Evolutionary conservation across 805 yeast genomes (phyloP), one percentile per base, ranked within the genome.

Genomic region (Pichia exigua): DNA sequence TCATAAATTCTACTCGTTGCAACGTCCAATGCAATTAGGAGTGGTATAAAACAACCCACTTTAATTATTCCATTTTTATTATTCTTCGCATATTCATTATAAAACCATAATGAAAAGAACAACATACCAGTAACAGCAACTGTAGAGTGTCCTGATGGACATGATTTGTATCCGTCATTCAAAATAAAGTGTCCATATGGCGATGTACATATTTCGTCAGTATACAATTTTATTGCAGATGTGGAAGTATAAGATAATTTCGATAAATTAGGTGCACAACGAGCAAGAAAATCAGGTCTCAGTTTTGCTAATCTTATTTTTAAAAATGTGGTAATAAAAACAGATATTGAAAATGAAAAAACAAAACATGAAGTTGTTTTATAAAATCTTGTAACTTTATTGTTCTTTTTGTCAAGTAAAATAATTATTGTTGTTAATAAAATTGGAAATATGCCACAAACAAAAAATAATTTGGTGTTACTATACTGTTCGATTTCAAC

Each of bases 201-300:
- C 11, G 60, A 61, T 2, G 71, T 55, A 55, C 74, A 71, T 1
- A 65, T 55, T 2, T 59, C 57, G 10, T 59, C 44, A 59, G 49
- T 59, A 61, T 75, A 68, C 39, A 15, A 52, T 38, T 5, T 44
- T 15, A 12, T 30, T 27, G 5, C 13, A 15, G n/a, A 13, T 13
- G 35, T 30, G 13, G 35, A 30, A 24, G 26, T 24, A 24, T 24
- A 7, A 3, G 30, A 27, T 27, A 30, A 3, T 30, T 30, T 30
- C 3, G 35, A 30, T 30, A 30, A 13, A 30, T 30, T 12, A 30
- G 65, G 63, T 40, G 76, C 69, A 66, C 97, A 91, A 57, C 98
- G 75, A 9, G 85, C 85, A 53, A 92, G 68, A 63, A 90, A 87
- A 68, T 91, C 97, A 0, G 97, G 98, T 58, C 97, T 76, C 49